A percentile compares a stretch with the other conserved stretches of the same genome.
Evolutionary conservation across 1,139 yeast species (phyloP).

Genomic region (Kurtzmaniella quercitrusa): DNA sequence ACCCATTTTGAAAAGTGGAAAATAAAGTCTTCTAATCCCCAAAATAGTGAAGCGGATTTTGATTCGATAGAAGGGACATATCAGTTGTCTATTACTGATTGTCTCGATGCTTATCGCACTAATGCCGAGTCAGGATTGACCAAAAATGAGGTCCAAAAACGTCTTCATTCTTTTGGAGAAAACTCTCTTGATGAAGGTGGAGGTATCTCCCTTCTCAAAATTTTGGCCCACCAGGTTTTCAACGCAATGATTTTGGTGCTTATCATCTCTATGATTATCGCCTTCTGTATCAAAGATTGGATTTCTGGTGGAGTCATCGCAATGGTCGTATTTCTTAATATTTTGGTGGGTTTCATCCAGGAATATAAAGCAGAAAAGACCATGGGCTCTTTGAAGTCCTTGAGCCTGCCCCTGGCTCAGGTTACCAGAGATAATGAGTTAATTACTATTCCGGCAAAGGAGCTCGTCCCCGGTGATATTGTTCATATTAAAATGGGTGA

Average conservation of each 20-base stretch:
- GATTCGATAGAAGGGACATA: not conserved
- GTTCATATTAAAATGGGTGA: conserved; percentile 69
- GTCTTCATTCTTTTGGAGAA: conserved; percentile 40
- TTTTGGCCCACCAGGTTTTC: conserved; percentile 65
- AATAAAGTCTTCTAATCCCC: not conserved
- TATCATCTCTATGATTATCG: conserved; percentile 69
- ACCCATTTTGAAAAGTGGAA: not conserved
- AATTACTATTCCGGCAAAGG: conserved; percentile 56
- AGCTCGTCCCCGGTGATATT: conserved; percentile 78
- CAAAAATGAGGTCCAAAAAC: conserved; percentile 26
- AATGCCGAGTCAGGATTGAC: conserved; percentile 47
- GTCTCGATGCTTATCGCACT: conserved; percentile 19
- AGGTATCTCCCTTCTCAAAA: conserved; percentile 52
- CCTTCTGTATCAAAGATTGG: conserved; percentile 74
- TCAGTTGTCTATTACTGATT: not conserved
- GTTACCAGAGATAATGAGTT: conserved; percentile 65
- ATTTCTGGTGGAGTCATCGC: conserved; percentile 82
- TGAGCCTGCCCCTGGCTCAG: conserved; percentile 71
- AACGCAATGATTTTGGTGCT: conserved; percentile 76
- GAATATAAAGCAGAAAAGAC: conserved; percentile 75
- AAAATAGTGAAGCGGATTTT: not conserved
- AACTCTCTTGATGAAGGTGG: conserved; percentile 62
- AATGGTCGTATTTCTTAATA: conserved; percentile 64
- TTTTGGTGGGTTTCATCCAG: conserved; percentile 66
- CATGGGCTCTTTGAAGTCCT: conserved; percentile 68